Evolutionary conservation across 345 rosid genomes (phyloP).

Genomic region (Salix purpurea): DNA sequence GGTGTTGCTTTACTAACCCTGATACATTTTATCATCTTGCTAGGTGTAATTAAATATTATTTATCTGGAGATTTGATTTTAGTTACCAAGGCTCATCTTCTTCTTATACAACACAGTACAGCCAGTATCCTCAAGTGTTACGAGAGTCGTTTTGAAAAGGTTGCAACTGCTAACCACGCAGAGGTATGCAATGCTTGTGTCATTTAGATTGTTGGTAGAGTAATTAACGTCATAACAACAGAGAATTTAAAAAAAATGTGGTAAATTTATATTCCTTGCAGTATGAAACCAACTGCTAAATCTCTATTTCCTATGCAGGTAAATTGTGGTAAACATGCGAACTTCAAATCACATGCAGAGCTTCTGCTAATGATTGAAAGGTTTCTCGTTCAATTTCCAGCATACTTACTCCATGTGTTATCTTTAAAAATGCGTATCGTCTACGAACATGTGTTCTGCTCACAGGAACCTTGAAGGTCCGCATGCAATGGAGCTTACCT

Average conservation of each 20-base stretch:
- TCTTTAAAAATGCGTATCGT: background rate
- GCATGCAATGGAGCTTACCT: slow-evolving; percentile 22
- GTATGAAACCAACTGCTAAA: background rate
- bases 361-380: slow-evolving; percentile 35
- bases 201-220: background rate
- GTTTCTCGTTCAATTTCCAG: slow-evolving; percentile 18
- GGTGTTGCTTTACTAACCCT: background rate
- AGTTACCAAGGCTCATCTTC: background rate
- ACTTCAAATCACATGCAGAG: slow-evolving; percentile 20
- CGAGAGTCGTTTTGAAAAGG: background rate
- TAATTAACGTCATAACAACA: no score
- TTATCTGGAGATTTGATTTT: background rate
- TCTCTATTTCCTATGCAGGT: slow-evolving; percentile 16
- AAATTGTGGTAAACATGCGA: slow-evolving; percentile 3
- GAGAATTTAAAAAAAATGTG: background rate
- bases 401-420: background rate
- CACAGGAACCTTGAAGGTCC: slow-evolving; percentile 38
- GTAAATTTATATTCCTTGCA: background rate
- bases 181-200: background rate
- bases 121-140: background rate
- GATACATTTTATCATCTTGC: background rate
- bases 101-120: background rate
- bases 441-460: background rate
- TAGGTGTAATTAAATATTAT: background rate
- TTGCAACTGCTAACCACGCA: background rate